Evolutionary conservation across 495 filamentous ascomycete species (phyloP).

Genomic region (Xylona heveae): DNA sequence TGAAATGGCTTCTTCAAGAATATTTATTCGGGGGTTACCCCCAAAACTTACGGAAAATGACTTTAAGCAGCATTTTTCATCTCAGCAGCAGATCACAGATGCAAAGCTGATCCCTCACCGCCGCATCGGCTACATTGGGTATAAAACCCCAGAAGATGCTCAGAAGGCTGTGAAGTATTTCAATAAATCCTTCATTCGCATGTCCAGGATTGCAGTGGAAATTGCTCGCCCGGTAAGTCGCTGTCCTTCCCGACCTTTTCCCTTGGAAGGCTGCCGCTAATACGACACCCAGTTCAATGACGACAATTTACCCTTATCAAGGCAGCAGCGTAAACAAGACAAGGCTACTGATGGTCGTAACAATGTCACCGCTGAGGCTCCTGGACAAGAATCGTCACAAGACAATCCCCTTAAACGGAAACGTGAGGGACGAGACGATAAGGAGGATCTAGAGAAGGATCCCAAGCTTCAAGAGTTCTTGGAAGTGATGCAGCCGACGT

Average conservation of each 20-base stretch:
- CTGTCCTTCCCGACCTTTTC: too few species aligned
- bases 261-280: too few species aligned
- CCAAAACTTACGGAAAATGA: constrained; percentile 53
- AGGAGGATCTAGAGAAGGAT: constrained; percentile 28
- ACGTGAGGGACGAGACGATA: constrained; percentile 23
- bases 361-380: constrained; percentile 20
- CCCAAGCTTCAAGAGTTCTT: constrained; percentile 74
- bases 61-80: constrained; percentile 70
- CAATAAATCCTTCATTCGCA: constrained; percentile 83
- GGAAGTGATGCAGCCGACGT: constrained; percentile 52
- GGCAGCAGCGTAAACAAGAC: too few species aligned
- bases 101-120: constrained; percentile 71
- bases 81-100: constrained; percentile 61
- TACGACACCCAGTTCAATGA: constrained; percentile 16
- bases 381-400: constrained; percentile 15
- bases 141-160: constrained; percentile 64
- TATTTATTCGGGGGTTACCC: constrained; percentile 79
- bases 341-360: constrained; percentile 2
- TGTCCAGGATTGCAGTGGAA: constrained; percentile 90
- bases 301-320: constrained; percentile 15
- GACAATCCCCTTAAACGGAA: constrained; percentile 28
- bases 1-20: constrained; percentile 49
- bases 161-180: constrained; percentile 74
- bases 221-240: constrained; percentile 59
- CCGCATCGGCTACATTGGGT: constrained; percentile 90